Percentiles rank a stretch among this genome's conserved stretches.
Evolutionary conservation across 2,329 filamentous ascomycete species (phyloP).

Genomic region (Ceratocystis cacaofunesta): DNA sequence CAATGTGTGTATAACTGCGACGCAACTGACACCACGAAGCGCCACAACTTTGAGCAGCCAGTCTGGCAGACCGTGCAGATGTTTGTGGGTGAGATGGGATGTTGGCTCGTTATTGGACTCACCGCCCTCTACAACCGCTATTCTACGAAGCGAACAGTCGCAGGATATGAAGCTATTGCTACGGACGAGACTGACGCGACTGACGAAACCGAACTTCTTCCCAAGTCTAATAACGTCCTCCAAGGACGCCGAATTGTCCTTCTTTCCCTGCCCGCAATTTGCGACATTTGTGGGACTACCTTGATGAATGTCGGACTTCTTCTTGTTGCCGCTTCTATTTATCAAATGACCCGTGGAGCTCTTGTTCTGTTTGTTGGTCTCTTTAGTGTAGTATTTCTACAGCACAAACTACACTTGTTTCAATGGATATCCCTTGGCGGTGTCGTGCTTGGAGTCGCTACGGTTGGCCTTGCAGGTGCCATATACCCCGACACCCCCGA

Average conservation of each 20-base stretch:
- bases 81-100: constrained; percentile 93
- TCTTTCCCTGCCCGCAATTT: constrained; percentile 73
- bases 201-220: constrained; percentile 23
- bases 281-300: constrained; percentile 88
- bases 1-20: constrained; percentile 91
- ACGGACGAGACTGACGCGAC: constrained; percentile 32
- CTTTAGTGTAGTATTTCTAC: constrained; percentile 85
- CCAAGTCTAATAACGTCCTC: constrained; percentile 47
- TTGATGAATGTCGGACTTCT: constrained; percentile 93
- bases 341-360: constrained; percentile 95
- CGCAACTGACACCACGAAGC: constrained; percentile 48
- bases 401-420: constrained; percentile 63
- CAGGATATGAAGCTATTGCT: constrained; percentile 52
- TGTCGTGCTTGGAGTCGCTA: constrained; percentile 72
- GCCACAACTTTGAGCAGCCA: constrained; percentile 74
- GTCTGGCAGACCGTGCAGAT: constrained; percentile 95
- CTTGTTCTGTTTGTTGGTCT: constrained; percentile 90
- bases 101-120: constrained; percentile 74
- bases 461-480: constrained; percentile 80
- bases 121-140: constrained; percentile 50
- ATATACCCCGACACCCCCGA: constrained; percentile 48
- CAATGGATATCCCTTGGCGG: constrained; percentile 84
- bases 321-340: constrained; percentile 89
- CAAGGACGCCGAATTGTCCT: constrained; percentile 57
- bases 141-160: constrained; percentile 31